Percentiles rank a stretch among this genome's conserved stretches.
phyloP scores from a whole-genome alignment of 345 rosid species.

The Cardamine chenopodiifolia region DNA sequence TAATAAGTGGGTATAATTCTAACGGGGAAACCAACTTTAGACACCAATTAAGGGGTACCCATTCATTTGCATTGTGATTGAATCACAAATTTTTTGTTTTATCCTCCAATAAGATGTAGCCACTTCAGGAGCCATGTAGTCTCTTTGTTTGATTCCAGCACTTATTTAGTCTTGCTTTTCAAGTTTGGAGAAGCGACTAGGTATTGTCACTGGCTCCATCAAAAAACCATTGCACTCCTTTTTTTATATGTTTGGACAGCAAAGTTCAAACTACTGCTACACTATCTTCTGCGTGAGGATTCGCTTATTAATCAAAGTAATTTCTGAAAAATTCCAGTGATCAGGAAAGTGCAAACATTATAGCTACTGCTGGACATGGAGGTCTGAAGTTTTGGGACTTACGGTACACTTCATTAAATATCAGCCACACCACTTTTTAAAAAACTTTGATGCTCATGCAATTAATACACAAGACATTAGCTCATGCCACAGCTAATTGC shows the following conservation, averaged over 20 bases:
- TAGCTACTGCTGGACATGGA: conserved; percentile 85
- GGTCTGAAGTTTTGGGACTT: conserved; percentile 93
- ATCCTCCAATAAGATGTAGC: neutral
- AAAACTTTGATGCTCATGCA: neutral
- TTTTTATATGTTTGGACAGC: neutral
- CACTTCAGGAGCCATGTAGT: neutral
- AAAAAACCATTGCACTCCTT: neutral
- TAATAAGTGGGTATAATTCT: neutral
- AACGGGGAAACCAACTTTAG: neutral
- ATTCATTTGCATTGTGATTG: neutral
- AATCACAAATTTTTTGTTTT: neutral
- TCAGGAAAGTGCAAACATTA: conserved; percentile 60
- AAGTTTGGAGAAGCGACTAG: neutral
- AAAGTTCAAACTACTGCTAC: neutral
- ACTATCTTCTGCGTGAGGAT: neutral
- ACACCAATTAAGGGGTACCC: neutral
- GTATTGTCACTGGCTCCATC: conserved; percentile 9
- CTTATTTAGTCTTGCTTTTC: neutral
- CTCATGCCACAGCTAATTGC: neutral
- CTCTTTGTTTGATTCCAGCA: neutral
- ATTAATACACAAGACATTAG: neutral
- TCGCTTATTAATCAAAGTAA: conserved; percentile 11
- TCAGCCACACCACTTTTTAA: conserved; percentile 5
- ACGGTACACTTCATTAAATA: conserved; percentile 51
- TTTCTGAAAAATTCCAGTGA: conserved; percentile 54